Percentiles rank a stretch among this genome's conserved stretches.
phyloP scores from a whole-genome alignment of 768 basidiomycete species.

The Mycena vitilis region DNA sequence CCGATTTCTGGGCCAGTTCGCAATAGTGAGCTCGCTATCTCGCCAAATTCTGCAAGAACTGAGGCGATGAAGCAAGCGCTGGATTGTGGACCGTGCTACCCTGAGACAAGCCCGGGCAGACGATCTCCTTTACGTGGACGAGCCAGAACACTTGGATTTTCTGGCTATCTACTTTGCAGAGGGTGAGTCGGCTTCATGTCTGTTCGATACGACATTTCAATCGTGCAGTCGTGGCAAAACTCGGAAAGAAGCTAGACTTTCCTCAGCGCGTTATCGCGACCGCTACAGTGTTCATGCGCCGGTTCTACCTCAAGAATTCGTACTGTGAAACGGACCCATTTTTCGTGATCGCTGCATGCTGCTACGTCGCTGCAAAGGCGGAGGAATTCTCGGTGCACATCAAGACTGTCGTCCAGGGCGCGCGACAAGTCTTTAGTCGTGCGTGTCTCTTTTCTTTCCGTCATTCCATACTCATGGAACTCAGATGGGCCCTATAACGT shows the following conservation, averaged over 20 bases:
- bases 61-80: constrained; percentile 75
- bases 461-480: neutral
- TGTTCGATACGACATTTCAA: neutral
- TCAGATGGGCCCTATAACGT: constrained; percentile 75
- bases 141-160: constrained; percentile 82
- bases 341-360: constrained; percentile 91
- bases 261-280: constrained; percentile 95
- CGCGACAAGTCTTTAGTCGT: constrained; percentile 81
- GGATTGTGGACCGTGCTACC: constrained; percentile 87
- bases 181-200: constrained; percentile 53
- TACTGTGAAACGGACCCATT: constrained; percentile 98
- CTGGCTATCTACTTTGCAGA: constrained; percentile 92
- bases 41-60: neutral
- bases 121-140: constrained; percentile 83
- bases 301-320: constrained; percentile 97
- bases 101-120: constrained; percentile 78
- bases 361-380: constrained; percentile 96
- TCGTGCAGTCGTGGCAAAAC: constrained; percentile 79
- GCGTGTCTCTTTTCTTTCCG: constrained; percentile 40
- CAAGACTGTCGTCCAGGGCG: constrained; percentile 90
- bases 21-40: constrained; percentile 16
- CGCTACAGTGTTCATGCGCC: constrained; percentile 92
- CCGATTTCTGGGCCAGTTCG: constrained; percentile 34
- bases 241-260: constrained; percentile 84
- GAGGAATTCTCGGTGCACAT: constrained; percentile 97